These are phyloP conservation scores for Xylariaceae sp. DNA, from an alignment of 2,329 filamentous ascomycete genomes.

Conservation along the genomic window DNA sequence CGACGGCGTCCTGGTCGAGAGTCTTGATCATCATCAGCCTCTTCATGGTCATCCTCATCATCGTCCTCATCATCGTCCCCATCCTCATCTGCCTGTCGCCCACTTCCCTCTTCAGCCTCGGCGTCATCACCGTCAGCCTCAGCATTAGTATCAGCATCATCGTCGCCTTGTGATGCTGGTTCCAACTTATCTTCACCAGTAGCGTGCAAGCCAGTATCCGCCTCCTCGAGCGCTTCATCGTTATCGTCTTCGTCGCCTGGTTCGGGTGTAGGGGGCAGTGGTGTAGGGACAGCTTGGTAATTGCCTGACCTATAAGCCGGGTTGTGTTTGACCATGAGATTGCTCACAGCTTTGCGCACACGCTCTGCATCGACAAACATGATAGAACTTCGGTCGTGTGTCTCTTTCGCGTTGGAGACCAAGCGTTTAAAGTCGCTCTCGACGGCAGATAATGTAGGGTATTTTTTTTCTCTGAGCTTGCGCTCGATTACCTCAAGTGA, in stretches of 20 bases:
- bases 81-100: neutral
- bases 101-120: constrained; percentile 14
- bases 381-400: constrained; percentile 67
- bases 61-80: constrained; percentile 22
- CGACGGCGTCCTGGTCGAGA: constrained; percentile 18
- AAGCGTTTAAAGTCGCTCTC: constrained; percentile 86
- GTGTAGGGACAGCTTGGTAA: constrained; percentile 70
- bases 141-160: constrained; percentile 28
- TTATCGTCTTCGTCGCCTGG: constrained; percentile 40
- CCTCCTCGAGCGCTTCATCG: constrained; percentile 24
- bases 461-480: constrained; percentile 66
- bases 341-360: constrained; percentile 78
- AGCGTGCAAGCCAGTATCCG: constrained; percentile 19
- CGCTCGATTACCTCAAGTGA: constrained; percentile 72
- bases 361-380: constrained; percentile 82
- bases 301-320: constrained; percentile 68
- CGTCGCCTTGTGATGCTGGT: constrained; percentile 27
- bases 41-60: constrained; percentile 23
- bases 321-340: constrained; percentile 83
- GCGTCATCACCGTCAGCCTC: constrained; percentile 35
- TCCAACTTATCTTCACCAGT: constrained; percentile 26
- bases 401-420: constrained; percentile 82
- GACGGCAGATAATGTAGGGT: constrained; percentile 65
- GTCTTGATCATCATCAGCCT: constrained; percentile 24
- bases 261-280: constrained; percentile 51